Percentiles rank a stretch among this genome's conserved stretches.
Conservation (phyloP, 306 rosid genomes). For the Canavalia ensiformis region DNA sequence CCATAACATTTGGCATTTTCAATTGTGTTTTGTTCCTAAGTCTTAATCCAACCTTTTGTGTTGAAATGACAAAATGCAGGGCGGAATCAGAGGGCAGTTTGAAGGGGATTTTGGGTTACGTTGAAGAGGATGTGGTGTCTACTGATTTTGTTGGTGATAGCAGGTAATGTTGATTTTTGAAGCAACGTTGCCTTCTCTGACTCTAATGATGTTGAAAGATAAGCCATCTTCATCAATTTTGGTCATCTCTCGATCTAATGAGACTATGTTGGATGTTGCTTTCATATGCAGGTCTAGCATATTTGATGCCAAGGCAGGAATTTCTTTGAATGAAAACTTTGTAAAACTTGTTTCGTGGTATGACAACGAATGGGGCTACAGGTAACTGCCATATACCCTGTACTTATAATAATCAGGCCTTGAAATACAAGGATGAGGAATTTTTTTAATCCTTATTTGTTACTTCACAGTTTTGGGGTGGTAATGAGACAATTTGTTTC, state of each 20-base stretch:
- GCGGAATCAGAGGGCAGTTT: constrained; percentile 88
- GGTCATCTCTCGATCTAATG: neutral
- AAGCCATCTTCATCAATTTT: neutral
- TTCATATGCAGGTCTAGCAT: constrained; percentile 86
- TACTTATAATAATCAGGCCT: neutral
- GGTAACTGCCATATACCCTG: constrained; percentile 54
- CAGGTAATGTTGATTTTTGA: constrained; percentile 64
- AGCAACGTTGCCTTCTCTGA: constrained; percentile 14
- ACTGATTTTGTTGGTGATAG: constrained; percentile 85
- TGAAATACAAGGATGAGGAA: neutral
- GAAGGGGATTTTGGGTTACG: constrained; percentile 95
- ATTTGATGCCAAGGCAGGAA: constrained; percentile 97
- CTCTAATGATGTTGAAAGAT: constrained; percentile 4
- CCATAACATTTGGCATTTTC: neutral
- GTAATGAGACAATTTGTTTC: neutral
- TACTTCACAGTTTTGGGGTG: neutral
- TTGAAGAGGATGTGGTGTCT: constrained; percentile 90
- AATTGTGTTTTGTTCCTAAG: neutral
- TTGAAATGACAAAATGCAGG: constrained; percentile 53
- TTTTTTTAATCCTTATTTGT: neutral
- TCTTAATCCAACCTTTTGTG: constrained; percentile 29
- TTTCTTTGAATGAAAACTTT: constrained; percentile 81
- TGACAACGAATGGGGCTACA: constrained; percentile 96
- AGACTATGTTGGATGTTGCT: neutral
- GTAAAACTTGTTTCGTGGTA: constrained; percentile 90